Base-by-base conservation (phyloP, 768 basidiomycete species). In the Phylloporus sp. region DNA sequence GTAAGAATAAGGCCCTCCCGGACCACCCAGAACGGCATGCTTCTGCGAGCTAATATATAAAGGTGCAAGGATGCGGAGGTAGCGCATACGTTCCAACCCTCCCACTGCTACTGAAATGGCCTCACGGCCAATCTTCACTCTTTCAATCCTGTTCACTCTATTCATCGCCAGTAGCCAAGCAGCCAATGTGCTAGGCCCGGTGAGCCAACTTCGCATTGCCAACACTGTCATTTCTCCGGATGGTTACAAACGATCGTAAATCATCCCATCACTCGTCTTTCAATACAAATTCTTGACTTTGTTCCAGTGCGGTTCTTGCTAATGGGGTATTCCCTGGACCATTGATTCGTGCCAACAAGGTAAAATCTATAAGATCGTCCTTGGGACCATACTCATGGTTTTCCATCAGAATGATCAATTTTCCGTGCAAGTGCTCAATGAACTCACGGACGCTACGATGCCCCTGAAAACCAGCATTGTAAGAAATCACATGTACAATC, bases 381-480 rank as follows among this genome's bases (percentile, higher is more conserved):
- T n/a, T n/a, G n/a, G 13, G 26, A 23, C 23, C 6, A 35, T 35
- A 8, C 24, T 43, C 5, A 41, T 11, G 20, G 18, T 24, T 24
- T 36, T 27, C 31, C 7, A 4, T 15, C 26, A 77, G 73, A 71
- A 71, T 2, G 66, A 69, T 27, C 49, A 51, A 10, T 72, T 77
- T 55, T 45, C 58, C 24, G 58, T 80, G 31, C 73, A 76, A 42
- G 77, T 81, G 20, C 54, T 70, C 9, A 72, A 81, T 55, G 31
- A 64, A 35, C 61, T 81, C 34, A 73, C 67, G 1, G 75, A 81
- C 45, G 52, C 57, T 5, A 69, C 72, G 4, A 81, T 82, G 79
- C 58, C 74, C 31, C 66, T 73, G 46, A 68, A 67, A 13, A 83
- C 81, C 2, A 77, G 74, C 13, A 26, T 64, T 1, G 63, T 64